Evolutionary conservation across 2,329 filamentous ascomycete genomes (phyloP), one percentile per base, ranked within the genome.

Genomic region (Coniochaeta sp.): DNA sequence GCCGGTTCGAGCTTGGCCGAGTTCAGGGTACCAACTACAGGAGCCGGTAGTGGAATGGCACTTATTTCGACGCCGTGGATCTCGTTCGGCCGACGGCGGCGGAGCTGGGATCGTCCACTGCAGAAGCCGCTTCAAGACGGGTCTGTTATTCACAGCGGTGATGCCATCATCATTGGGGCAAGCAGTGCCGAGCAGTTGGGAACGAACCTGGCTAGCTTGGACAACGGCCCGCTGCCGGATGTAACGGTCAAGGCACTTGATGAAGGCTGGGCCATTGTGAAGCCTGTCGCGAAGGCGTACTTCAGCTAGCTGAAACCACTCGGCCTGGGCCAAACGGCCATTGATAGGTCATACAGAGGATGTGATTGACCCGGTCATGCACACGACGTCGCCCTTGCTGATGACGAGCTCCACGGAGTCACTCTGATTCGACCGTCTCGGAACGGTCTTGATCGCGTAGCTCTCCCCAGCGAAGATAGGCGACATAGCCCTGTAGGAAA

Each of bases 221-320:
- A 77, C 58, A 73, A 73, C 72, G 82, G 85, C 0, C 85, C 85
- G 0, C 66, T 91, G 51, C 85, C 86, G 0, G 77, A 86, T 3
- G 85, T 88, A 28, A 80, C 90, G 12, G 73, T 90, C 8, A 68
- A 82, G 60, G 79, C 76, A 14, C 70, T 95, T 52, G 88, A 95
- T 59, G 71, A 86, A 65, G 89, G 87, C 4, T 95, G 89, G 89
- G 57, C 22, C n/a, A 16, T 28, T 20, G 24, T 20, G 14, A 47
- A 47, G 27, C 24, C 26, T 4, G 45, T 47, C 8, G 24, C 28
- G 18, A 28, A 16, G 18, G 14, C 26, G n/a, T 30, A 47, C 10
- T 47, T 46, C 18, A 24, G 18, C 26, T 26, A 7, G 24, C 14
- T 14, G 8, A 32, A 32, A n/a, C n/a, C n/a, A n/a, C n/a, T n/a